phyloP scores from a whole-genome alignment of 208 protist species.

The Zelonia costaricensis region DNA sequence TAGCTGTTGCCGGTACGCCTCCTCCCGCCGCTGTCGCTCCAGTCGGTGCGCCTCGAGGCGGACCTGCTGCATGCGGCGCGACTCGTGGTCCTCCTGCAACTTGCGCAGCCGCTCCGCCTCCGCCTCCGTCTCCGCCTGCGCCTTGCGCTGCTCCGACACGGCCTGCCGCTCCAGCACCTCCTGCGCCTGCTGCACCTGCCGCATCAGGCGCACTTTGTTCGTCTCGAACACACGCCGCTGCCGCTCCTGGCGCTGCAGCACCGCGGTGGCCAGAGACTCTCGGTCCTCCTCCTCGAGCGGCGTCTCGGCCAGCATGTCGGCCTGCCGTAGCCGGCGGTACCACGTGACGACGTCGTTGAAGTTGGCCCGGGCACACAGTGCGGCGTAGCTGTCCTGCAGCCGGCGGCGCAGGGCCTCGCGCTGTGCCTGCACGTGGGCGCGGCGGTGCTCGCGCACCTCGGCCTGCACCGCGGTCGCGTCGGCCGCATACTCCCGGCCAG shows the following conservation, averaged over 20 bases:
- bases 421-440: constrained; percentile 25
- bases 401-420: constrained; percentile 27
- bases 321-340: constrained; percentile 18
- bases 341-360: constrained; percentile 49
- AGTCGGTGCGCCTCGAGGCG: constrained; percentile 49
- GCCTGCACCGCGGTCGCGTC: constrained; percentile 11
- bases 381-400: constrained; percentile 57
- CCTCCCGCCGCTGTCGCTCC: constrained; percentile 54
- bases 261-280: constrained; percentile 37
- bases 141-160: constrained; percentile 41
- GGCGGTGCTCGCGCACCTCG: constrained; percentile 44
- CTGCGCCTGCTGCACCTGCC: constrained; percentile 49
- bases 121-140: constrained; percentile 56
- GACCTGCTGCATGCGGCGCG: constrained; percentile 38
- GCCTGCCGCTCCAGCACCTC: constrained; percentile 41
- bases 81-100: constrained; percentile 35
- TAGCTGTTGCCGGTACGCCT: constrained; percentile 41
- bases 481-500: background rate
- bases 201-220: constrained; percentile 51
- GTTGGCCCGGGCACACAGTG: constrained; percentile 42
- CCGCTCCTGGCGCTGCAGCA: constrained; percentile 53
- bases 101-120: constrained; percentile 26
- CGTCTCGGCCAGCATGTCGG: constrained; percentile 2
- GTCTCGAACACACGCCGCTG: constrained; percentile 55
- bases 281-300: constrained; percentile 3